These are phyloP conservation scores for Pseudopithomyces chartarum DNA, from an alignment of 2,329 filamentous ascomycete species.

Conservation along the genomic window DNA sequence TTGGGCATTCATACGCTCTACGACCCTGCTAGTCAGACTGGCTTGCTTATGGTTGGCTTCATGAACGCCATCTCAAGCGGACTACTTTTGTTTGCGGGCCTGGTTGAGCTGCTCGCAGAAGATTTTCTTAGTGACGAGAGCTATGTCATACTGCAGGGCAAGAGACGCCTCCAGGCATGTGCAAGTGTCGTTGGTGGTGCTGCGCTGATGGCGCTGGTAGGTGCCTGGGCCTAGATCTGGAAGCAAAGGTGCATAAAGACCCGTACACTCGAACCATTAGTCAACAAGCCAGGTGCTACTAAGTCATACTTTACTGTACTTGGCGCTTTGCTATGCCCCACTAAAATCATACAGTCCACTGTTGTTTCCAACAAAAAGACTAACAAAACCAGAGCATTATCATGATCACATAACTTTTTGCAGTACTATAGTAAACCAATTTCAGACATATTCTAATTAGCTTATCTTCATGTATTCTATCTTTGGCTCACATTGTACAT, in stretches of 20 bases:
- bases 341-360: too few species aligned
- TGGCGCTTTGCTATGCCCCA: too few species aligned
- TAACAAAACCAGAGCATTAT: too few species aligned
- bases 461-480: too few species aligned
- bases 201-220: constrained; percentile 68
- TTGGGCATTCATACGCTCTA: constrained; percentile 57
- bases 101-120: constrained; percentile 57
- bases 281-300: not conserved
- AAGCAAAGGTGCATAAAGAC: not conserved
- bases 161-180: constrained; percentile 65
- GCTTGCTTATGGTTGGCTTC: constrained; percentile 55
- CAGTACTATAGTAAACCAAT: too few species aligned
- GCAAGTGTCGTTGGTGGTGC: constrained; percentile 64
- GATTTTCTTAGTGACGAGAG: constrained; percentile 66
- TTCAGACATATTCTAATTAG: too few species aligned
- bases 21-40: constrained; percentile 54
- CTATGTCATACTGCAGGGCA: constrained; percentile 63
- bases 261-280: not conserved
- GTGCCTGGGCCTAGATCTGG: constrained; percentile 63
- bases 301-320: too few species aligned
- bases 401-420: too few species aligned
- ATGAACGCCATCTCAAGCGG: constrained; percentile 57
- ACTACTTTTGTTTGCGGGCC: constrained; percentile 54
- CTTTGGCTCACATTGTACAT: too few species aligned
- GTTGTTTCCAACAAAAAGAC: too few species aligned